Base-by-base conservation (phyloP, 2,329 filamentous ascomycete genomes). In the Neonectria sp. region DNA sequence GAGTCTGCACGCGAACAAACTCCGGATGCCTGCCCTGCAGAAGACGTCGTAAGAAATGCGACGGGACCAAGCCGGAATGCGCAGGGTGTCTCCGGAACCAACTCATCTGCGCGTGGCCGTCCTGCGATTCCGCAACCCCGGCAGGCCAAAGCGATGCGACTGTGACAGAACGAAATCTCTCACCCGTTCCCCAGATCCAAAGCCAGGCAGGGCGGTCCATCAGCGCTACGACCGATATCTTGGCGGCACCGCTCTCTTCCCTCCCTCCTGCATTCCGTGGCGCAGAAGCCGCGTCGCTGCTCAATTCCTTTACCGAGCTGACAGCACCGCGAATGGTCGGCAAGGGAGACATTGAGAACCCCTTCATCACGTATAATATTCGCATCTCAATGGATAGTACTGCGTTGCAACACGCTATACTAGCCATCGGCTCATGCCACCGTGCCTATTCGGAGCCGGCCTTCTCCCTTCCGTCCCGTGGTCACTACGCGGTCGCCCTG, bases 11-110 rank as follows among this genome's bases (percentile, higher is more conserved):
- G 21, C 21, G 21, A 21, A 21, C 21, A 21, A 21, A 21, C 21
- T 21, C 21, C 27, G 55, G 29, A n/a, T 45, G 12, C 53, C 58
- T 11, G 55, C 48, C 55, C 4, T 63, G 61, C 25, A 46, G 61
- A 9, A 55, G 48, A n/a, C 61, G 61, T 15, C 61, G 58, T 37
- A 63, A 63, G 49, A 63, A 63, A 24, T 63, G 61, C 21, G 61
- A 63, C 21, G 61, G 58, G 31, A 48, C 58, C 6, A 55, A 29
- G 15, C 55, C 61, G 6, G 29, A 37, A 8, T 63, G 61, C 55
- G 31, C 61, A 35, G 61, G 61, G 27, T 63, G 61, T 6, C 21
- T 63, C 37, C 55, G 55, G 48, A 63, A 63, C 48, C 61, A 63
- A 8, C 55, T 63, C 12, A 21, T 63, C 6, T 63, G 55, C 21